phyloP scores from a whole-genome alignment of 306 rosid species.

The Cicer arietinum region DNA sequence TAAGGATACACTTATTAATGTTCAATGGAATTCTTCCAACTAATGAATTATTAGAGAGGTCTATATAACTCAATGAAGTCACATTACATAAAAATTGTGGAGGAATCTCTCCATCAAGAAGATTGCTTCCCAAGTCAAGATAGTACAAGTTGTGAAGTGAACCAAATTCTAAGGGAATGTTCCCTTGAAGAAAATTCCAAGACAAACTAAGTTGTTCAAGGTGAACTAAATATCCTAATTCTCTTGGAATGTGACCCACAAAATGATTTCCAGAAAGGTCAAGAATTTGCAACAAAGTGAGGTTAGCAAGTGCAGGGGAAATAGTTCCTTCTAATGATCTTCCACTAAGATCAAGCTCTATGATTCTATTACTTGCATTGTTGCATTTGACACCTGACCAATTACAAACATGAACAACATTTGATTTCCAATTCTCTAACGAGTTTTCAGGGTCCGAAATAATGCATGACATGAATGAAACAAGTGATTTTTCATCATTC shows the following conservation, averaged over 20 bases:
- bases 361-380: slow-evolving; percentile 58
- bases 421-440: slow-evolving; percentile 66
- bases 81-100: slow-evolving; percentile 71
- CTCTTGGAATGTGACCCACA: slow-evolving; percentile 72
- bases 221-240: slow-evolving; percentile 60
- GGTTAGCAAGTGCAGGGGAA: slow-evolving; percentile 72
- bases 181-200: slow-evolving; percentile 62
- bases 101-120: slow-evolving; percentile 70
- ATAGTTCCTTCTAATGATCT: slow-evolving; percentile 67
- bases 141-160: slow-evolving; percentile 66
- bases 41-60: slow-evolving; percentile 83
- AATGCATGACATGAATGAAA: slow-evolving; percentile 74
- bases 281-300: slow-evolving; percentile 72
- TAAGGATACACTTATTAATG: slow-evolving; percentile 58
- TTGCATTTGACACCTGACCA: slow-evolving; percentile 86
- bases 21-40: slow-evolving; percentile 66
- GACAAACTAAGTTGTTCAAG: slow-evolving; percentile 73
- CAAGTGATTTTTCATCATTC: slow-evolving; percentile 61
- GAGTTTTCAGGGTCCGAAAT: slow-evolving; percentile 66
- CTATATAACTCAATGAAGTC: slow-evolving; percentile 72
- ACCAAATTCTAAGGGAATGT: slow-evolving; percentile 68
- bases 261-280: slow-evolving; percentile 79
- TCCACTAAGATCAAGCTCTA: slow-evolving; percentile 80
- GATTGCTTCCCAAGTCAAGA: slow-evolving; percentile 79
- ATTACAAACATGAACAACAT: slow-evolving; percentile 58